Evolutionary conservation across 768 basidiomycete species (phyloP), one percentile per base, ranked within the genome.

Genomic region (Scleroderma citrinum): DNA sequence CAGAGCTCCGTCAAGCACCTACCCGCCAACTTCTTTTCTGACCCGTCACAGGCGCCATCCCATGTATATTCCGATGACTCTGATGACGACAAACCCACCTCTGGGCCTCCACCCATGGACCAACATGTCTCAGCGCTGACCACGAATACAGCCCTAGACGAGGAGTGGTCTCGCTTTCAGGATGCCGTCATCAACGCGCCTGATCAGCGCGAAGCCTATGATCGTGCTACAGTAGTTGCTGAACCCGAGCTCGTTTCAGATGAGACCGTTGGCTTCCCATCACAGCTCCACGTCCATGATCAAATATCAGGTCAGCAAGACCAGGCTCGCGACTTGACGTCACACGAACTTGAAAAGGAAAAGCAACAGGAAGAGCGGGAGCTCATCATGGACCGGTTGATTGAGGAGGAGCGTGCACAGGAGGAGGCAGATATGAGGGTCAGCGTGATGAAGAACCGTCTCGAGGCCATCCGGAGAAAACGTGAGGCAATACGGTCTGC

Each of bases 371-470:
- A 91, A 20, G 89, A 92, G 47, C 74, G 79, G 43, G 88, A 92
- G 56, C 67, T 91, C 51, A 91, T 92, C 38, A 87, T 92, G 83
- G 89, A 91, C 66, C 76, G 90, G 47, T 65, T 92, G 41, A 50
- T 90, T 63, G 89, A 91, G 26, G 90, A 92, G 68, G 89, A 92
- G 63, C 76, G 82, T 48, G 84, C 83, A 29, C 90, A 92, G 70
- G 90, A 92, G 61, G 89, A 92, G 61, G 90, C 88, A 5, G 90
- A 92, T 61, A 81, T 81, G 70, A 81, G 80, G 46, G 88, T 90
- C 10, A 61, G 63, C 8, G 56, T 75, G 37, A 74, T 92, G 69
- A 90, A 84, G 67, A 78, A 68, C 39, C 76, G 75, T 56, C 58
- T 92, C 30, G 85, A 83, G 47, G 74, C 78, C 10, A 63, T 91